Percentiles rank a stretch among this genome's conserved stretches.
Conservation (phyloP, 2,329 filamentous ascomycete genomes). For the Xylariaceae sp. region DNA sequence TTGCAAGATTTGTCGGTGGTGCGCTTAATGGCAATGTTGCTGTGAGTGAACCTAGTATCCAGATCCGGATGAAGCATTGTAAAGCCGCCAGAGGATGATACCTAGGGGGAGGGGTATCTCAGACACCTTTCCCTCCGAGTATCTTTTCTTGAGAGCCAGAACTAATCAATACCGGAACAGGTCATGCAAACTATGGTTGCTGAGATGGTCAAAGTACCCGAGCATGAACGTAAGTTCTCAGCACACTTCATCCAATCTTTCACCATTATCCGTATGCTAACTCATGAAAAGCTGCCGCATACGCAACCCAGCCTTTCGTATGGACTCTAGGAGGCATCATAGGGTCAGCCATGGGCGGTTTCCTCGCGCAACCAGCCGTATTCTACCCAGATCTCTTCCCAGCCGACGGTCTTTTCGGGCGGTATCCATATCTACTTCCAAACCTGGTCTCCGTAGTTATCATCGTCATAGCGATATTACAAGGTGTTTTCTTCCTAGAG, state of each 20-base stretch:
- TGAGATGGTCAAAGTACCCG: slow-evolving; percentile 41
- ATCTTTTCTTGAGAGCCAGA: background rate
- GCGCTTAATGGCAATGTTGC: slow-evolving; percentile 40
- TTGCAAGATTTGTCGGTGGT: slow-evolving; percentile 40
- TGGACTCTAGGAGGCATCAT: slow-evolving; percentile 38
- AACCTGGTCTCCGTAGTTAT: slow-evolving; percentile 64
- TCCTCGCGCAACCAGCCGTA: slow-evolving; percentile 35
- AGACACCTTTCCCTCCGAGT: no score
- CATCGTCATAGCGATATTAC: slow-evolving; percentile 58
- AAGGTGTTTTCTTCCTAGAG: slow-evolving; percentile 61
- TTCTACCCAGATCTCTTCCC: slow-evolving; percentile 38
- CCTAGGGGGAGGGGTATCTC: no score
- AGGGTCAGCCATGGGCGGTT: slow-evolving; percentile 38
- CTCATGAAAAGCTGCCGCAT: slow-evolving; percentile 27
- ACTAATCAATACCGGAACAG: slow-evolving; percentile 14
- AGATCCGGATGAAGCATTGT: background rate
- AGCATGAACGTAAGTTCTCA: slow-evolving; percentile 37
- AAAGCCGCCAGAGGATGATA: background rate
- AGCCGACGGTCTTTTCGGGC: slow-evolving; percentile 46
- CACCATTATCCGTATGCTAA: background rate
- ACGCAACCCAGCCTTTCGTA: slow-evolving; percentile 37
- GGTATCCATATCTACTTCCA: slow-evolving; percentile 69
- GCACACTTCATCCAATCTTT: background rate
- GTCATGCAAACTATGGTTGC: slow-evolving; percentile 43
- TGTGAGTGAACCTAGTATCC: slow-evolving; percentile 23